Evolutionary conservation across 1,284 basidiomycete genomes (phyloP).

Genomic region (Puccinia coronata): DNA sequence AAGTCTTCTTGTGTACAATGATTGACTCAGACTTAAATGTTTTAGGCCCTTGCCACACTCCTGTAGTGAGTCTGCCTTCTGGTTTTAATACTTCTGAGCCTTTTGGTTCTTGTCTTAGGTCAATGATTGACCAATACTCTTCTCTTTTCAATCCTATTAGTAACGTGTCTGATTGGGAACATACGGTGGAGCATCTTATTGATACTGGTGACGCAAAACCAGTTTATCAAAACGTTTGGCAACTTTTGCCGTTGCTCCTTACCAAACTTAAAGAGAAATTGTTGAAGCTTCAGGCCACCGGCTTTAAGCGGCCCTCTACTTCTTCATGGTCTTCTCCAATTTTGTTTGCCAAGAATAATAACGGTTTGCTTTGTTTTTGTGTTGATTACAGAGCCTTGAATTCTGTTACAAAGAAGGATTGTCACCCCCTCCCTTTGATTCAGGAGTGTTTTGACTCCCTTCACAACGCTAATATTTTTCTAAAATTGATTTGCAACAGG

Average conservation of each 20-base stretch:
- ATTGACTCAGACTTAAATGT: not conserved
- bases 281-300: no score
- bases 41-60: not conserved
- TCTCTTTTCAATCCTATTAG: no score
- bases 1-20: not conserved
- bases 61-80: not conserved
- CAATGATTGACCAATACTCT: not conserved
- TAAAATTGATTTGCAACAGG: conserved; percentile 13
- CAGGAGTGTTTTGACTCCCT: conserved; percentile 27
- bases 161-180: no score
- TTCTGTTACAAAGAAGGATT: conserved; percentile 34
- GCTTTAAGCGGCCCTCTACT: no score
- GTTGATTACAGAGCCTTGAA: not conserved
- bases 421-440: conserved; percentile 23
- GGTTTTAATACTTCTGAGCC: not conserved
- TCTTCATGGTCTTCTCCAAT: no score
- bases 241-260: no score
- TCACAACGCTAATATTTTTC: not conserved
- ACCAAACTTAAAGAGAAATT: no score
- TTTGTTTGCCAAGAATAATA: no score
- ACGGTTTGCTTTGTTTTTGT: not conserved
- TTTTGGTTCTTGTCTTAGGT: not conserved
- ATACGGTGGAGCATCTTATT: no score
- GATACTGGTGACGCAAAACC: no score
- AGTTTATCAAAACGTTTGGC: no score